Percentiles rank a stretch among this genome's conserved stretches.
phyloP scores from a whole-genome alignment of 805 yeast genomes.

The Cyberlindnera euphorbiae region DNA sequence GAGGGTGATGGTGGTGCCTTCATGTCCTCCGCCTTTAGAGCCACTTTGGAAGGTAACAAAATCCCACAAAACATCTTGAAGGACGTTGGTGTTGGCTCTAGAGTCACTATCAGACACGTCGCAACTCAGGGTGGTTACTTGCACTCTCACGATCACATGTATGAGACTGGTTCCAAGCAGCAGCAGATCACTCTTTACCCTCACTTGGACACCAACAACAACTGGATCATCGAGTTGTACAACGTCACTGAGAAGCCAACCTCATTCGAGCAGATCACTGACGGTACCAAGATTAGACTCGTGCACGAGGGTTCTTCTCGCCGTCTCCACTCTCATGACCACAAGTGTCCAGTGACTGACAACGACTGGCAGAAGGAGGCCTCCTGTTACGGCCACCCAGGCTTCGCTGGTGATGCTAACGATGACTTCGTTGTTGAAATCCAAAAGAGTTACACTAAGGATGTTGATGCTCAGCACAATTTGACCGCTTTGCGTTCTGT shows the following conservation, averaged over 20 bases:
- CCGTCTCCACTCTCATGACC: conserved; percentile 80
- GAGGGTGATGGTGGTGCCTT: conserved; percentile 73
- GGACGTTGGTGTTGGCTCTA: conserved; percentile 70
- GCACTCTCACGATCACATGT: conserved; percentile 71
- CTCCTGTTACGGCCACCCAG: conserved; percentile 70
- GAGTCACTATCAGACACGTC: conserved; percentile 60
- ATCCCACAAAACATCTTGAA: conserved; percentile 58
- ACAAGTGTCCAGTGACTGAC: conserved; percentile 71
- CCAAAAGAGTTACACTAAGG: conserved; percentile 45
- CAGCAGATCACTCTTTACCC: conserved; percentile 81
- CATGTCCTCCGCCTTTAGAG: conserved; percentile 68
- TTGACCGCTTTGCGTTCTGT: conserved; percentile 65
- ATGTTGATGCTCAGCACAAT: conserved; percentile 47
- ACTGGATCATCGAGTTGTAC: conserved; percentile 67
- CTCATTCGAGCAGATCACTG: conserved; percentile 54
- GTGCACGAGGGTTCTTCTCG: conserved; percentile 56
- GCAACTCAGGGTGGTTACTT: conserved; percentile 76
- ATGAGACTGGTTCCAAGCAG: conserved; percentile 78
- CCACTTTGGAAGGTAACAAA: conserved; percentile 52
- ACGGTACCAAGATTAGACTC: conserved; percentile 70
- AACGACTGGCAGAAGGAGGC: conserved; percentile 83
- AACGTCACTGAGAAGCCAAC: conserved; percentile 53
- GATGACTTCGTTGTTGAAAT: conserved; percentile 79
- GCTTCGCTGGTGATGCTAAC: conserved; percentile 77
- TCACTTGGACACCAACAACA: conserved; percentile 69